Percentiles rank a stretch among this genome's conserved stretches.
Evolutionary conservation across 2,329 filamentous ascomycete genomes (phyloP).

Genomic region (Fusarium neocosmosporiellum): DNA sequence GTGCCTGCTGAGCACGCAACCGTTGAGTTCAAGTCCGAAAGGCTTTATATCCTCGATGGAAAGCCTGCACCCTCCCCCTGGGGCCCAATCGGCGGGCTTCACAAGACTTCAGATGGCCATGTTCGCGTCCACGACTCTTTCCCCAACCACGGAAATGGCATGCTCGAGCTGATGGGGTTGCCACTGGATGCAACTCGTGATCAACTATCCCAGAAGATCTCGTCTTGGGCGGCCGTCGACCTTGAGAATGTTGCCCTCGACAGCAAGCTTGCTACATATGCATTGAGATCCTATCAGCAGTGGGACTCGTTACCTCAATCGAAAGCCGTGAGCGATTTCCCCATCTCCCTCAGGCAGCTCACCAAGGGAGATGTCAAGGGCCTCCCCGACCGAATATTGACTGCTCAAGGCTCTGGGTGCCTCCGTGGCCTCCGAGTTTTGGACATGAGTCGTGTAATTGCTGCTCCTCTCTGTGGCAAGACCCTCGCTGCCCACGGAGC

Average conservation of each 20-base stretch:
- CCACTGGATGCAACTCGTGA: constrained; percentile 45
- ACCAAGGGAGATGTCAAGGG: constrained; percentile 12
- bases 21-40: constrained; percentile 65
- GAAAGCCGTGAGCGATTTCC: constrained; percentile 55
- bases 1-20: constrained; percentile 59
- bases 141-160: constrained; percentile 59
- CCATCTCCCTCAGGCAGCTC: constrained; percentile 57
- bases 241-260: constrained; percentile 58
- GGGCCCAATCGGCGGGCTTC: constrained; percentile 62
- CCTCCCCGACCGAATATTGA: neutral
- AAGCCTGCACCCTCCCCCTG: constrained; percentile 48
- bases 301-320: constrained; percentile 65
- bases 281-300: constrained; percentile 59
- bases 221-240: constrained; percentile 56
- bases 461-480: constrained; percentile 74
- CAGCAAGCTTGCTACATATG: constrained; percentile 58
- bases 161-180: constrained; percentile 57
- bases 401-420: constrained; percentile 35
- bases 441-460: constrained; percentile 78
- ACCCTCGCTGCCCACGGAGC: constrained; percentile 78
- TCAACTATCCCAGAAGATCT: constrained; percentile 53
- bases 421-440: constrained; percentile 74
- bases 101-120: constrained; percentile 62
- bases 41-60: constrained; percentile 58
- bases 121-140: constrained; percentile 68